These are phyloP conservation scores for Cytospora chrysosperma DNA, from an alignment of 2,329 filamentous ascomycete species.

Conservation along the genomic window DNA sequence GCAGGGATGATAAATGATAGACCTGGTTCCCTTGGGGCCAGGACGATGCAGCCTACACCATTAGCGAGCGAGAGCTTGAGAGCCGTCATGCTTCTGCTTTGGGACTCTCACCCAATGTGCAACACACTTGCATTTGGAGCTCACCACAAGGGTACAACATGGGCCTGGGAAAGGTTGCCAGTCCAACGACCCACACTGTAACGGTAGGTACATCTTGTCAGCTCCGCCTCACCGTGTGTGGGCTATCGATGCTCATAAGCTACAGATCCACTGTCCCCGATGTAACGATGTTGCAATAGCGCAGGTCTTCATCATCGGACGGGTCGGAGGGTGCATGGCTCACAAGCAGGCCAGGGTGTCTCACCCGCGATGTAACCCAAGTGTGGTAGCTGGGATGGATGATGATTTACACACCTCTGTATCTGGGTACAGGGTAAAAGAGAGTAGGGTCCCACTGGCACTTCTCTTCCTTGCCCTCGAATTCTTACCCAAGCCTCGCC, in stretches of 20 bases:
- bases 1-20: constrained; percentile 18
- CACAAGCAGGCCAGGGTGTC: constrained; percentile 5
- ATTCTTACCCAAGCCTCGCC: constrained; percentile 2
- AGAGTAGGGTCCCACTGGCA: constrained; percentile 16
- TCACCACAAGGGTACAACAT: neutral
- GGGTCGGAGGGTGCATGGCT: constrained; percentile 19
- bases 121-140: neutral
- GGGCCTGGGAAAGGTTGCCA: neutral
- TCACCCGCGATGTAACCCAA: constrained; percentile 24
- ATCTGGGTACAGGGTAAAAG: constrained; percentile 21
- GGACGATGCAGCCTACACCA: constrained; percentile 10
- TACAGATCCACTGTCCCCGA: constrained; percentile 8
- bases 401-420: constrained; percentile 11
- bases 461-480: constrained; percentile 12
- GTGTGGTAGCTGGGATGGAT: constrained; percentile 14
- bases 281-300: constrained; percentile 8
- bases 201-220: neutral
- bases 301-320: constrained; percentile 19
- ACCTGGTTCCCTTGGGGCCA: neutral
- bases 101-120: constrained; percentile 8
- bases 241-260: constrained; percentile 11
- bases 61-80: neutral
- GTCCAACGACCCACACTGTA: constrained; percentile 1
- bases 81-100: neutral
- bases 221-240: constrained; percentile 17